Percentiles rank a stretch among this genome's conserved stretches.
These are phyloP conservation scores for Stygiomarasmius scandens DNA, from an alignment of 1,284 basidiomycete species.

Conservation along the genomic window DNA sequence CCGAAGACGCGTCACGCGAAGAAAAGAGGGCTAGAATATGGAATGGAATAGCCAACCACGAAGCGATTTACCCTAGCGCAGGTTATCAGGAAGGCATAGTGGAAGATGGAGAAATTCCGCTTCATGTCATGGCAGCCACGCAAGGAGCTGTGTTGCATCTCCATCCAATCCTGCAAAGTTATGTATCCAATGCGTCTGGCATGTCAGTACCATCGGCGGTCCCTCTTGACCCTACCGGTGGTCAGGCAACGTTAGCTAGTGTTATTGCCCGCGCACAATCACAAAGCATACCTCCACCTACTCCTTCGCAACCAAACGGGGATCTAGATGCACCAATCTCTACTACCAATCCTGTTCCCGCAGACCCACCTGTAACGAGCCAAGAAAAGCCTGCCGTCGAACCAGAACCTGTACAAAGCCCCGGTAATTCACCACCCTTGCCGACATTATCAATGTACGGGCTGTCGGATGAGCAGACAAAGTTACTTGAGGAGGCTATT, in stretches of 20 bases:
- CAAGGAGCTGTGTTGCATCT: slow-evolving; percentile 58
- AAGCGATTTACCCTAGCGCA: slow-evolving; percentile 19
- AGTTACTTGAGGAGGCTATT: slow-evolving; percentile 67
- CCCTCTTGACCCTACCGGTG: slow-evolving; percentile 44
- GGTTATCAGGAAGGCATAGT: slow-evolving; percentile 29
- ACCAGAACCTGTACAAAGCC: neutral
- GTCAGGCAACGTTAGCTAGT: slow-evolving; percentile 66
- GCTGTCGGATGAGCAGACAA: slow-evolving; percentile 69
- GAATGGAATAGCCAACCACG: slow-evolving; percentile 54
- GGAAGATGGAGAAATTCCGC: slow-evolving; percentile 69
- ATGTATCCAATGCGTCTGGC: slow-evolving; percentile 59
- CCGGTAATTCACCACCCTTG: slow-evolving; percentile 10
- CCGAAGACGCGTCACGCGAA: slow-evolving; percentile 51
- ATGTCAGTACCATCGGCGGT: slow-evolving; percentile 34
- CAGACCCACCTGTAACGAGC: neutral
- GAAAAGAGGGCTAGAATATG: slow-evolving; percentile 63
- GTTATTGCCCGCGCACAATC: slow-evolving; percentile 66
- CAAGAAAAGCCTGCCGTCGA: slow-evolving; percentile 20
- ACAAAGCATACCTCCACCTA: slow-evolving; percentile 14
- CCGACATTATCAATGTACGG: slow-evolving; percentile 62
- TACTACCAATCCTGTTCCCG: neutral
- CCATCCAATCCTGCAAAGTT: slow-evolving; percentile 58
- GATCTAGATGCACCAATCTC: neutral
- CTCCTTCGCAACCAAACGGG: slow-evolving; percentile 12
- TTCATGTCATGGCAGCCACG: slow-evolving; percentile 48